Conservation (phyloP, 768 basidiomycete species). For the Lentinula boryana region DNA sequence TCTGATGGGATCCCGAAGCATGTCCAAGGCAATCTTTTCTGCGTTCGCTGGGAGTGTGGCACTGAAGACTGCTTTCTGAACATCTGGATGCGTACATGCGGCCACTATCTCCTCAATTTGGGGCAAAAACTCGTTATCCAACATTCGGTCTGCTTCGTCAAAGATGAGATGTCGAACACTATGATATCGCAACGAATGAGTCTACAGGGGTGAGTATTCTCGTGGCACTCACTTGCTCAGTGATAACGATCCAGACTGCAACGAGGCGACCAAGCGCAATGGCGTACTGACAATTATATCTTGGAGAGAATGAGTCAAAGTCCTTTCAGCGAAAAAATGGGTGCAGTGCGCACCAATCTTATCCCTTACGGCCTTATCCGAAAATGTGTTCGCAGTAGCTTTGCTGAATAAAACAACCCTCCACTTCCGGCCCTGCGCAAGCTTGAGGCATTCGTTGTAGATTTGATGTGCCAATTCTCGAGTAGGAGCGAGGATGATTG, state of each 20-base stretch:
- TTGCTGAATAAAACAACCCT: slow-evolving; percentile 79
- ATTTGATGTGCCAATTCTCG: slow-evolving; percentile 97
- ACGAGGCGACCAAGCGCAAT: slow-evolving; percentile 74
- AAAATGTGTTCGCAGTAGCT: slow-evolving; percentile 78
- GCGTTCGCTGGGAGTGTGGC: slow-evolving; percentile 88
- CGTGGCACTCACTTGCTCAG: slow-evolving; percentile 58
- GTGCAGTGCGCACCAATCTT: slow-evolving; percentile 64
- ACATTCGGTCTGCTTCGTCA: slow-evolving; percentile 89
- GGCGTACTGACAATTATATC: slow-evolving; percentile 94
- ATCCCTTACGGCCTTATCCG: slow-evolving; percentile 63
- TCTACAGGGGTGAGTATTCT: neutral
- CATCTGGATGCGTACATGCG: slow-evolving; percentile 57
- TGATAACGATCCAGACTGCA: slow-evolving; percentile 62
- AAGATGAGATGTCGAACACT: slow-evolving; percentile 84
- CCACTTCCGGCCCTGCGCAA: slow-evolving; percentile 81
- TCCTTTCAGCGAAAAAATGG: neutral
- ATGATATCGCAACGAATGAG: neutral
- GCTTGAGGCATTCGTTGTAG: slow-evolving; percentile 80
- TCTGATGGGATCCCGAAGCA: slow-evolving; percentile 82
- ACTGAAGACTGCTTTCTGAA: slow-evolving; percentile 90
- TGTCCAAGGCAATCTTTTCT: slow-evolving; percentile 82
- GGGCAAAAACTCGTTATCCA: slow-evolving; percentile 82
- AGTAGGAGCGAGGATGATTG: slow-evolving; percentile 84
- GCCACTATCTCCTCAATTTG: slow-evolving; percentile 87
- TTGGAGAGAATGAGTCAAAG: slow-evolving; percentile 18